Evolutionary conservation across 805 yeast species (phyloP), one percentile per base, ranked within the genome.

Genomic region (Pichia heedii): DNA sequence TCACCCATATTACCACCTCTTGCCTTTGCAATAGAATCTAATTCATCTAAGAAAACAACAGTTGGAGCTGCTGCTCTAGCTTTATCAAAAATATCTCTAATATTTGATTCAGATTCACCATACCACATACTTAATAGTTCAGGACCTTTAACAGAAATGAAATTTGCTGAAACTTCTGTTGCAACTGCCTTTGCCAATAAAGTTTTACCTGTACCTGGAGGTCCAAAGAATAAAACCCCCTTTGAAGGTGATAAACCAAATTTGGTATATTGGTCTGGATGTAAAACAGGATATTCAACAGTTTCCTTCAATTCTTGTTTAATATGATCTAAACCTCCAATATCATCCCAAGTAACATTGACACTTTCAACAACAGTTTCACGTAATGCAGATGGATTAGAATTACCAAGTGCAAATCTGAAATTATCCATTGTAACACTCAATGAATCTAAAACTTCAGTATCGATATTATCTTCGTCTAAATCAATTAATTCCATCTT

Each of bases 201-300:
- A 4, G 99, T 93, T 72, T 93, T 93, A 88, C 98, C 98, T 48
- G 97, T 93, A 84, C 99, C 99, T 48, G 99, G 99, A 42, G 99
- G 99, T 56, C 99, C 99, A 65, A 84, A 93, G 75, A 93, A 93
- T 64, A 93, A 74, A 54, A 93, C 98, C 72, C 99, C 99, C 70
- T 90, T 89, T 34, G 98, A 81, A 43, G 99, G 98, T 10, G 97
- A 81, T 64, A 93, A 77, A 52, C 99, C 99, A 62, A 93, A 93
- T 72, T 93, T 94, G 67, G 94, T 85, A 70, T 87, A 93, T 74
- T 90, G 96, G 61, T 93, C 98, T 67, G 99, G 97, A 68, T 93
- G 97, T 64, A 90, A 73, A 42, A 93, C 98, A 33, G 99, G 99
- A 65, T 93, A 93, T 71, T 93, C 98, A 46, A 93, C 99, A 47